phyloP scores from a whole-genome alignment of 2,329 filamentous ascomycete genomes.

The Paraphoma chrysanthemicola region DNA sequence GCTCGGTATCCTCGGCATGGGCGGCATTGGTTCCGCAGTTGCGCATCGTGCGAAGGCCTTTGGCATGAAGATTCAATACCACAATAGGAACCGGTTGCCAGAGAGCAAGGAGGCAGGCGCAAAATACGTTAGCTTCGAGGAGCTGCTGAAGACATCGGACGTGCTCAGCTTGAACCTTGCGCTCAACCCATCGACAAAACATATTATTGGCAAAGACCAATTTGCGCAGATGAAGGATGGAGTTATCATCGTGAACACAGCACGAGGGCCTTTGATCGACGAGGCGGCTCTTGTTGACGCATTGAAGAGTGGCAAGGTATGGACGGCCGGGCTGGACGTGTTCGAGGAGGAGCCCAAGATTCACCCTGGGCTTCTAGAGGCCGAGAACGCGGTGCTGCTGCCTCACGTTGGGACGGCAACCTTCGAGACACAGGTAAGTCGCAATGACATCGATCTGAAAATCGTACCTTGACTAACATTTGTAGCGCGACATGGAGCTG shows the following conservation, averaged over 20 bases:
- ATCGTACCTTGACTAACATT: slow-evolving; percentile 11
- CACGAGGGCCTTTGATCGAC: slow-evolving; percentile 63
- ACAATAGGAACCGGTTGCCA: slow-evolving; percentile 57
- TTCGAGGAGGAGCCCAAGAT: slow-evolving; percentile 65
- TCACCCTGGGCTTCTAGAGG: slow-evolving; percentile 58
- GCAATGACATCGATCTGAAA: too few species aligned
- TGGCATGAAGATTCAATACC: slow-evolving; percentile 65
- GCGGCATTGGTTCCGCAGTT: slow-evolving; percentile 63
- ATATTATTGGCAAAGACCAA: slow-evolving; percentile 60
- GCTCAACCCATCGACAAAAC: slow-evolving; percentile 57
- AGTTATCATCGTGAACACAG: slow-evolving; percentile 65
- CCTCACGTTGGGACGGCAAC: slow-evolving; percentile 68
- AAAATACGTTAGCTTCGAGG: slow-evolving; percentile 63
- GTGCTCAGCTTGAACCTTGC: slow-evolving; percentile 63
- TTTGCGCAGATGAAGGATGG: slow-evolving; percentile 64
- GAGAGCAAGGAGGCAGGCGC: slow-evolving; percentile 53
- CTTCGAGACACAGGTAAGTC: slow-evolving; percentile 62
- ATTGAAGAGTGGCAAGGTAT: slow-evolving; percentile 62
- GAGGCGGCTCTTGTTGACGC: slow-evolving; percentile 62
- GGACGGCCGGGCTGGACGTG: slow-evolving; percentile 63
- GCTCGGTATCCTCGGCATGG: slow-evolving; percentile 66
- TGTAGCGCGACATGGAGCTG: slow-evolving; percentile 63
- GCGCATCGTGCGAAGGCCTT: slow-evolving; percentile 59
- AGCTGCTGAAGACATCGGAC: slow-evolving; percentile 61
- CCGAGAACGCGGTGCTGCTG: slow-evolving; percentile 61